These are phyloP conservation scores for Kodamaea kaohsiungensis DNA, from an alignment of 805 yeast genomes.

Conservation along the genomic window DNA sequence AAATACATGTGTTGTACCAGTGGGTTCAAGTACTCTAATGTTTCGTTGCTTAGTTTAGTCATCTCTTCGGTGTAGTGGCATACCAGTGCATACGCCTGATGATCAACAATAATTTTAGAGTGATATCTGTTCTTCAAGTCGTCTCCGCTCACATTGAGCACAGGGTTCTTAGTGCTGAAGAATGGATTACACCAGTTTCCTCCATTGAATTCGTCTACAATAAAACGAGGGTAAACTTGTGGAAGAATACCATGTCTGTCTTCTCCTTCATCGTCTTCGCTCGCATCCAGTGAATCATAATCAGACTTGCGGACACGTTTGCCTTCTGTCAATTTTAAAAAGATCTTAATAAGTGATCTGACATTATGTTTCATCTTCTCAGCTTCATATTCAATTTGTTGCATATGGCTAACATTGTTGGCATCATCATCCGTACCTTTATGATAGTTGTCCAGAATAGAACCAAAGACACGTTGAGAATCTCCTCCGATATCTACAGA, in stretches of 20 bases:
- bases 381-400: slow-evolving; percentile 41
- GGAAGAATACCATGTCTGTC: slow-evolving; percentile 49
- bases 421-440: not conserved
- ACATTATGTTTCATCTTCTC: slow-evolving; percentile 35
- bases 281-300: slow-evolving; percentile 39
- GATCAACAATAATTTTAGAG: slow-evolving; percentile 51
- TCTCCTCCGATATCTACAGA: slow-evolving; percentile 21
- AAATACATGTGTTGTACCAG: slow-evolving; percentile 35
- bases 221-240: slow-evolving; percentile 67
- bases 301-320: slow-evolving; percentile 34
- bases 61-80: slow-evolving; percentile 39
- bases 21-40: slow-evolving; percentile 41
- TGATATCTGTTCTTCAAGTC: slow-evolving; percentile 42
- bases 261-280: slow-evolving; percentile 30
- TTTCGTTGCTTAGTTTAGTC: slow-evolving; percentile 39
- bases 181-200: slow-evolving; percentile 81
- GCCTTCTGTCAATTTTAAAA: slow-evolving; percentile 33
- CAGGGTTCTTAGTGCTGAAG: slow-evolving; percentile 40
- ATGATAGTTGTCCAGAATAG: slow-evolving; percentile 6
- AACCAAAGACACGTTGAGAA: slow-evolving; percentile 3
- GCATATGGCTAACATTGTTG: slow-evolving; percentile 27
- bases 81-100: slow-evolving; percentile 44
- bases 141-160: slow-evolving; percentile 44
- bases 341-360: slow-evolving; percentile 28
- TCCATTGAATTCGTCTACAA: slow-evolving; percentile 66